Base-by-base conservation (phyloP, 345 rosid genomes). In the Sisymbrium altissimum region DNA sequence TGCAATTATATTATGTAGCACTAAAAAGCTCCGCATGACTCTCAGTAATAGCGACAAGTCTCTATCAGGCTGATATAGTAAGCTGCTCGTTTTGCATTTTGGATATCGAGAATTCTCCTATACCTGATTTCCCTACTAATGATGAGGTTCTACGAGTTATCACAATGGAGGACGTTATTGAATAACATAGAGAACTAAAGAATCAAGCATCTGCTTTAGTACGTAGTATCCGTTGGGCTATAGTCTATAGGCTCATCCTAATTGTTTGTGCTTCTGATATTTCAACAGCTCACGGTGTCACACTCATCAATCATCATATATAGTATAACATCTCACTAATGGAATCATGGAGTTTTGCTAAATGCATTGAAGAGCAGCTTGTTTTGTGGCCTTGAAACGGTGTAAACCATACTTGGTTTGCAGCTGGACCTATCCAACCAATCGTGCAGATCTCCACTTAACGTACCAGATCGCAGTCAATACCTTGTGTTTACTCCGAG, bases 81-180 rank as follows among this genome's bases (percentile, higher is more conserved):
- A 23, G 25, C 25, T 23, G 25, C 25, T 23, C 9, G 18, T 44
- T 17, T n/a, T 7, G 96, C 82, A 94, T 89, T 74, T 70, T 93
- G 84, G 97, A 89, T 68, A 64, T 93, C 36, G 89, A 84, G 81
- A 90, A 89, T 77, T 59, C 77, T 63, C 84, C 90, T 4, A 68
- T 89, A 68, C 92, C 90, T 11, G 84, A 85, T 67, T 88, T 85
- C 75, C 85, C 87, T n/a, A 64, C 80, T 39, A 82, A 80, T 82
- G 93, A 88, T 74, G 83, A 84, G 70, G 97, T 86, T 14, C 93
- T 91, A 65, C 93, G 97, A 78, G 93, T 89, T 52, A 89, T 94
- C 71, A 80, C 93, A 58, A 88, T 91, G 98, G 97, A 94, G 72
- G 98, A 94, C 64, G 95, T 94, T 64, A 91, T 94, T 39, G 97